phyloP scores from a whole-genome alignment of 768 basidiomycete species.

The Pisolithus marmoratus region DNA sequence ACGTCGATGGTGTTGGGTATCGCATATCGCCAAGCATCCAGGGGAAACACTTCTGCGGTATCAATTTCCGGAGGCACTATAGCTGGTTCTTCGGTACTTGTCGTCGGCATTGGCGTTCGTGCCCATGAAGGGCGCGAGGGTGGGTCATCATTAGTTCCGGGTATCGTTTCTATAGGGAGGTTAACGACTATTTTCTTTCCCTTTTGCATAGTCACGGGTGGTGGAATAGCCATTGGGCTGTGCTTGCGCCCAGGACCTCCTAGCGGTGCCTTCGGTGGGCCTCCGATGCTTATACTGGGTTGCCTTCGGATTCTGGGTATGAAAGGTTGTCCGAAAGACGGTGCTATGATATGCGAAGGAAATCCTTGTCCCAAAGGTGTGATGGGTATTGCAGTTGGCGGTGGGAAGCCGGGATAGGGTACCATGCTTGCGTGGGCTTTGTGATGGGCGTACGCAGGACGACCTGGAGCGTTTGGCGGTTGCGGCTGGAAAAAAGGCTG shows the following conservation, averaged over 20 bases:
- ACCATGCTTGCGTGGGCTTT: conserved; percentile 54
- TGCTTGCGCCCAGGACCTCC: conserved; percentile 77
- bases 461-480: conserved; percentile 44
- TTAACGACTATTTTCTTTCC: conserved; percentile 65
- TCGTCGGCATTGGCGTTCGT: conserved; percentile 45
- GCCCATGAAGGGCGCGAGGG: conserved; percentile 52
- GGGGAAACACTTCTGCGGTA: conserved; percentile 55
- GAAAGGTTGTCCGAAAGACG: conserved; percentile 44
- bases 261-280: conserved; percentile 81
- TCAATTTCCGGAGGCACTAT: conserved; percentile 28
- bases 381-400: conserved; percentile 49
- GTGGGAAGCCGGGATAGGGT: conserved; percentile 57
- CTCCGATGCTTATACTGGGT: conserved; percentile 65
- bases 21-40: conserved; percentile 52
- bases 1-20: conserved; percentile 73
- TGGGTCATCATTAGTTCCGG: conserved; percentile 32
- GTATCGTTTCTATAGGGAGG: conserved; percentile 62
- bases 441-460: conserved; percentile 48
- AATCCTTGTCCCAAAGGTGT: conserved; percentile 59
- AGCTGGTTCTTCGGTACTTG: conserved; percentile 24
- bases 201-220: conserved; percentile 37
- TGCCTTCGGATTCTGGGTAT: conserved; percentile 61
- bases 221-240: conserved; percentile 50
- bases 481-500: conserved; percentile 58
- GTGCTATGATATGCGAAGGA: conserved; percentile 45